A percentile compares a stretch with the other conserved stretches of the same genome.
These are phyloP conservation scores for Sutorius eximius DNA, from an alignment of 1,284 basidiomycete genomes.

Conservation along the genomic window DNA sequence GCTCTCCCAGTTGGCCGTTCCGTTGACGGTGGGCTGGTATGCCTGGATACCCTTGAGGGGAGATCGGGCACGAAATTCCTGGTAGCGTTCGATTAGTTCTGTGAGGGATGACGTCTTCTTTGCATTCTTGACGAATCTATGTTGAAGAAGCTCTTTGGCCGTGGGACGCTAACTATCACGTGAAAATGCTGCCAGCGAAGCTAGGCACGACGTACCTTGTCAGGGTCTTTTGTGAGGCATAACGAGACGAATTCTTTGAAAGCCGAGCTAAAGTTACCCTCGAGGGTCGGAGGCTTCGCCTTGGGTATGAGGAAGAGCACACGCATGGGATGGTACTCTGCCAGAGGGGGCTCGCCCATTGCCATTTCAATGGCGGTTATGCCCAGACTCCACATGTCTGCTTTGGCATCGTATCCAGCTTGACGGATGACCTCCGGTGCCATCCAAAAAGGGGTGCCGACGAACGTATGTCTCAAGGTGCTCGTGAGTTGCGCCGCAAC, in stretches of 20 bases:
- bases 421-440: conserved; percentile 97
- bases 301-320: conserved; percentile 96
- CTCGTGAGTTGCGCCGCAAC: conserved; percentile 91
- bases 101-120: conserved; percentile 79
- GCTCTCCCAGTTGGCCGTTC: conserved; percentile 61
- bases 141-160: conserved; percentile 88
- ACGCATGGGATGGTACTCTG: conserved; percentile 95
- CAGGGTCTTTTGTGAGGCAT: conserved; percentile 93
- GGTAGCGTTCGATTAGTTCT: conserved; percentile 83
- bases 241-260: conserved; percentile 93
- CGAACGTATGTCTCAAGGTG: conserved; percentile 90
- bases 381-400: conserved; percentile 96
- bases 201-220: conserved; percentile 49
- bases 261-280: conserved; percentile 78
- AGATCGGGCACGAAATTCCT: conserved; percentile 63
- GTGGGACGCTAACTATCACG: conserved; percentile 68
- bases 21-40: conserved; percentile 56
- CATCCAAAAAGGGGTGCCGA: conserved; percentile 98
- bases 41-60: conserved; percentile 54
- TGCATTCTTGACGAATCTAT: conserved; percentile 87
- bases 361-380: conserved; percentile 97
- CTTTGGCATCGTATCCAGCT: conserved; percentile 93
- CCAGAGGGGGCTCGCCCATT: conserved; percentile 89
- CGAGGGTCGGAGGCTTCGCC: conserved; percentile 89
- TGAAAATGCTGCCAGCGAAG: conserved; percentile 17